A percentile compares a stretch with the other conserved stretches of the same genome.
Conservation (phyloP, 176 grass and related monocot genomes). For the Chloris gayana region DNA sequence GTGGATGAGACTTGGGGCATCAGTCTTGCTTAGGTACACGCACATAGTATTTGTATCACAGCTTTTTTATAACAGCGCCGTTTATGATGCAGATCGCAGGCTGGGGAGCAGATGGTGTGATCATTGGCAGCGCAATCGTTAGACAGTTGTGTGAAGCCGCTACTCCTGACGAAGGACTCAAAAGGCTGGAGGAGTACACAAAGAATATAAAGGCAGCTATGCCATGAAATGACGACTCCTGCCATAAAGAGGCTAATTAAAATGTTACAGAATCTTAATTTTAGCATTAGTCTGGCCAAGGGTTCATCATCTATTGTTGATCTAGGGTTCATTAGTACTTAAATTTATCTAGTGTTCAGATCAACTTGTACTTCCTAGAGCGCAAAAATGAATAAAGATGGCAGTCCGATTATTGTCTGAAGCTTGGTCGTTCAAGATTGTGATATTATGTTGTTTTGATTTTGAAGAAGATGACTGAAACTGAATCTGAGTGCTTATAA, state of each 20-base stretch:
- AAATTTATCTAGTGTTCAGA: not conserved
- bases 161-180: conserved; percentile 77
- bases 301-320: not conserved
- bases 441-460: not conserved
- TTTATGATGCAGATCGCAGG: conserved; percentile 53
- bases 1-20: conserved; percentile 22
- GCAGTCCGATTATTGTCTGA: not conserved
- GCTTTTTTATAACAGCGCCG: not conserved
- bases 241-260: not conserved
- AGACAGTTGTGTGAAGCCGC: conserved; percentile 70
- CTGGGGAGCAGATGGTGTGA: conserved; percentile 98
- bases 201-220: conserved; percentile 79
- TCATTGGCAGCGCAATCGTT: conserved; percentile 91
- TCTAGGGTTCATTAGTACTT: not conserved
- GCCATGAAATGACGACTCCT: conserved; percentile 42
- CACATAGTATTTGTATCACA: not conserved
- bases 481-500: not conserved
- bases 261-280: not conserved
- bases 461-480: not conserved
- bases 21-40: not conserved
- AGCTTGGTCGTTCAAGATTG: not conserved
- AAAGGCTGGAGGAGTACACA: conserved; percentile 67
- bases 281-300: not conserved
- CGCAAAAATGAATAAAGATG: conserved; percentile 12
- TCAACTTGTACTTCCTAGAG: not conserved